A percentile compares a stretch with the other conserved stretches of the same genome.
Conservation (phyloP, 2,329 filamentous ascomycete genomes). For the Colletotrichum viniferum region DNA sequence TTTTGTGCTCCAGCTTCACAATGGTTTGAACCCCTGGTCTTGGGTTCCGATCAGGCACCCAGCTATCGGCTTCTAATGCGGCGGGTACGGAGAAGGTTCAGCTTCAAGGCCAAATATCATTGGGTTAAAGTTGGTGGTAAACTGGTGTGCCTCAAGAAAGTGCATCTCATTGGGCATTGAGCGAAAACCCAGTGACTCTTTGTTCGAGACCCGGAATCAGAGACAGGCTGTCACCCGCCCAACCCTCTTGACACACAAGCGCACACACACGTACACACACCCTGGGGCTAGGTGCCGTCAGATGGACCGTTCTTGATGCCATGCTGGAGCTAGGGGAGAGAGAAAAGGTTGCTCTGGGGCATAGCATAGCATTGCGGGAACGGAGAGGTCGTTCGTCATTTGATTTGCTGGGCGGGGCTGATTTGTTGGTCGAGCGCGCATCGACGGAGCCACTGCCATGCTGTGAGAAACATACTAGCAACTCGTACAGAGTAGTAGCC, state of each 20-base stretch:
- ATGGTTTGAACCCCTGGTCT: background rate
- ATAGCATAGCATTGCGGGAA: background rate
- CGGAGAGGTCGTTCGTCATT: background rate
- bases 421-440: background rate
- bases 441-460: background rate
- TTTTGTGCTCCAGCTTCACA: background rate
- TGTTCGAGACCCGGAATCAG: conserved; percentile 2
- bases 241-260: conserved; percentile 13
- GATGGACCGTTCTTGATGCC: background rate
- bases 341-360: background rate
- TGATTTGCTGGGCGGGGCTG: background rate
- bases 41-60: conserved; percentile 16
- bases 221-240: conserved; percentile 18
- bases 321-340: background rate
- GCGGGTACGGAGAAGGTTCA: background rate
- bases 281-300: background rate
- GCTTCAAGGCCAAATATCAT: background rate
- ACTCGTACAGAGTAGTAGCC: background rate
- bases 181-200: conserved; percentile 1
- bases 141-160: background rate
- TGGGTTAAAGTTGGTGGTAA: background rate
- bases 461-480: background rate
- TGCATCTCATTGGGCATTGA: background rate
- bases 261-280: background rate
- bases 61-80: background rate